Evolutionary conservation across 805 yeast genomes (phyloP), one percentile per base, ranked within the genome.

Genomic region (Candida ipomoeae): DNA sequence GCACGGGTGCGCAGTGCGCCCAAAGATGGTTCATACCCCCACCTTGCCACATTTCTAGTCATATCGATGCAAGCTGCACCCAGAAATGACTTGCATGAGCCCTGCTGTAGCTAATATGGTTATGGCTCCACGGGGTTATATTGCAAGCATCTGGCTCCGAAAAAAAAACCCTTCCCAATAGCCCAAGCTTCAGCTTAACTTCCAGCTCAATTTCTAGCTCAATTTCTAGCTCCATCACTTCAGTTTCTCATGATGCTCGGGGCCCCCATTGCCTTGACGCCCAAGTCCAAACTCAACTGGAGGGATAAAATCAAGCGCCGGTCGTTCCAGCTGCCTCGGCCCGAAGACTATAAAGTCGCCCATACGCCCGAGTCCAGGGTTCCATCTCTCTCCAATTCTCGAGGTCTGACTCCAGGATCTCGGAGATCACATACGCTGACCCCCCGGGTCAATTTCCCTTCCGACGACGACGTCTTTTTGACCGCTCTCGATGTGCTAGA

Each of bases 401-500:
- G 52, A 6, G 49, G 53, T 3, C 55, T 51, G 44, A 53, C 53
- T 14, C 56, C 58, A 10, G 52, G 52, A 3, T 48, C 53, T 3
- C 6, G 37, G n/a, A 41, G 37, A 17, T 43, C 51, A 3, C 46
- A 33, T 23, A 2, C 21, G 3, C 46, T 44, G 46, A 44, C 46
- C 18, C 46, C 46, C n/a, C 20, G 40, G 26, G 10, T 13, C 21
- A 17, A 20, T 11, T 21, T 23, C n/a, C 36, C 40, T 10, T 29
- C 40, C 15, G 46, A 17, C 18, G 48, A 46, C 3, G 53, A 51
- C 34, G 37, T 49, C 10, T 53, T 55, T 21, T 50, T 58, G 36
- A 58, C 61, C 4, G 53, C 60, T 4, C 50, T 58, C 3, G 60
- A 58, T n/a, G 55, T 58, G 3, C 54, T 51, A 15, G 58, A 57